These are phyloP conservation scores for Balakata baccata DNA, from an alignment of 345 rosid species.

Conservation along the genomic window DNA sequence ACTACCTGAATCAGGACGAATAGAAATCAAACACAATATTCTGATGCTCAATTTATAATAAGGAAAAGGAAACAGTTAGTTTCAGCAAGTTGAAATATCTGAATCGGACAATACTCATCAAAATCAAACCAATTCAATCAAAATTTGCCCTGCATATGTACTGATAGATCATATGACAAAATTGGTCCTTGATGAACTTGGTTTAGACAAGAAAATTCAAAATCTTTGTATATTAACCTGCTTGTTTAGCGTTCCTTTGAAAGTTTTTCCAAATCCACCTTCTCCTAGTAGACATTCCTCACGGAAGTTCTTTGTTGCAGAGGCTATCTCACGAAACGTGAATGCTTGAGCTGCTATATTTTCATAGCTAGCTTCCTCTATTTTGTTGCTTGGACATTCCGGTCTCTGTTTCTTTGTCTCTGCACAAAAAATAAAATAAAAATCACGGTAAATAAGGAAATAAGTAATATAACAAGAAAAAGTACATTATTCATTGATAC, in stretches of 20 bases:
- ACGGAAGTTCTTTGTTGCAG: constrained; percentile 75
- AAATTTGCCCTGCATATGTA: no score
- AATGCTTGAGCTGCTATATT: constrained; percentile 5
- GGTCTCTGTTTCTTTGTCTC: constrained; percentile 17
- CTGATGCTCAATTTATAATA: no score
- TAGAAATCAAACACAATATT: neutral
- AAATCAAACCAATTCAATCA: no score
- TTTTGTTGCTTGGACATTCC: neutral
- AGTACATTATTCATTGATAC: no score
- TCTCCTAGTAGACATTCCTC: constrained; percentile 71
- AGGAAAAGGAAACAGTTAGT: no score
- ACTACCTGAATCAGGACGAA: constrained; percentile 34
- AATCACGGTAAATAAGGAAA: neutral
- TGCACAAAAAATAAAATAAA: neutral
- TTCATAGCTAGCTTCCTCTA: neutral
- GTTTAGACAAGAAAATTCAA: no score
- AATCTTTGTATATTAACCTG: no score
- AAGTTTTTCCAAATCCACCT: constrained; percentile 77
- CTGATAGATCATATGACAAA: no score
- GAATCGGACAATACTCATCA: no score
- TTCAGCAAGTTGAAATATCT: no score
- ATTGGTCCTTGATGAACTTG: no score
- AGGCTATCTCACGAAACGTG: constrained; percentile 56
- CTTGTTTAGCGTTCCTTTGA: constrained; percentile 51
- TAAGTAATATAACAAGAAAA: no score